Evolutionary conservation across 116 monocot species (phyloP).

Genomic region (Thalassia testudinum): DNA sequence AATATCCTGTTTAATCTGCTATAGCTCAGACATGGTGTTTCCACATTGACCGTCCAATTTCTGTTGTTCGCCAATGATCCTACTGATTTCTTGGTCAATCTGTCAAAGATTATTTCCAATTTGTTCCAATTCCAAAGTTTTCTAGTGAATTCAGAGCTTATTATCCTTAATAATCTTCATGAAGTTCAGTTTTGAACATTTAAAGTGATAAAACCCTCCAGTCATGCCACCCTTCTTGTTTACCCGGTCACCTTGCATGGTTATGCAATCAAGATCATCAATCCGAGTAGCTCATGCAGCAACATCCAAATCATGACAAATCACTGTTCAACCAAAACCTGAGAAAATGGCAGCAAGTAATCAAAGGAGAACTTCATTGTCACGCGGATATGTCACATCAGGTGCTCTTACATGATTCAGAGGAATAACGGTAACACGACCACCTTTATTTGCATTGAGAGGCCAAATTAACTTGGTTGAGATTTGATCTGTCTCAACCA

Average conservation of each 20-base stretch:
- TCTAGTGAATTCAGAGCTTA: conserved; percentile 37
- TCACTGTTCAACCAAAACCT: conserved; percentile 76
- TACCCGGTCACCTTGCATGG: conserved; percentile 95
- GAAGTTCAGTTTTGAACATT: conserved; percentile 81
- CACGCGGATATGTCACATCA: no score
- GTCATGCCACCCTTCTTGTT: conserved; percentile 99
- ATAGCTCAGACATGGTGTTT: conserved; percentile 64
- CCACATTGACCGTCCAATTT: conserved; percentile 67
- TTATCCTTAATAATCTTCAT: conserved; percentile 67
- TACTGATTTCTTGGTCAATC: conserved; percentile 78
- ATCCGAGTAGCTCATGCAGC: conserved; percentile 77
- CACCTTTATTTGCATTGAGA: no score
- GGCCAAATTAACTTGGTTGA: no score
- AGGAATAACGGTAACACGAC: no score
- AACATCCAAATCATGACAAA: conserved; percentile 88
- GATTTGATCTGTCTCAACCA: no score
- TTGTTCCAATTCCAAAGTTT: conserved; percentile 39
- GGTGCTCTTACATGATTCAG: no score
- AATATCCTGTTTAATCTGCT: conserved; percentile 76
- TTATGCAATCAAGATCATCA: conserved; percentile 89
- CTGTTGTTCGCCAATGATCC: conserved; percentile 69
- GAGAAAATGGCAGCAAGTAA: no score
- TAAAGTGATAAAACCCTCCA: conserved; percentile 91
- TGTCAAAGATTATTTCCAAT: conserved; percentile 63
- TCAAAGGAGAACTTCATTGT: no score